phyloP scores from a whole-genome alignment of 2,329 filamentous ascomycete species.

The Lachnellula arida region DNA sequence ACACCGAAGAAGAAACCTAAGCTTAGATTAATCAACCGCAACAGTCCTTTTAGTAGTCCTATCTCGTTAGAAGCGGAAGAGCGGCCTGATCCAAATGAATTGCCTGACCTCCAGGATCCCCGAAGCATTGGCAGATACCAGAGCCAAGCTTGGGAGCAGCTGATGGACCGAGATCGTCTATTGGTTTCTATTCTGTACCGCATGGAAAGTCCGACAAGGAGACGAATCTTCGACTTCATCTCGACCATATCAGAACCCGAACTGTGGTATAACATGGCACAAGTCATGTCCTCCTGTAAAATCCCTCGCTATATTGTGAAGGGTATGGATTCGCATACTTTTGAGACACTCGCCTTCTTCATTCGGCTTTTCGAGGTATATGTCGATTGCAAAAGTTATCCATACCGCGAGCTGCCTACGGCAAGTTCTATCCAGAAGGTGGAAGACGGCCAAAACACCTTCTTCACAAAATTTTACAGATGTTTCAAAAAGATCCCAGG shows the following conservation, averaged over 20 bases:
- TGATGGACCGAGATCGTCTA: slow-evolving; percentile 33
- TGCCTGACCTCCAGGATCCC: slow-evolving; percentile 21
- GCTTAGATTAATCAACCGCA: slow-evolving; percentile 9
- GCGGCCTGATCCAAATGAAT: slow-evolving; percentile 7
- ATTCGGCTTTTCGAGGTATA: slow-evolving; percentile 29
- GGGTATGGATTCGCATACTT: slow-evolving; percentile 14
- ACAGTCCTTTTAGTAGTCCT: slow-evolving; percentile 3
- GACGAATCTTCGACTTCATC: slow-evolving; percentile 12
- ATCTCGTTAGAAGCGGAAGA: background rate
- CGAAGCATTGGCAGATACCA: slow-evolving; percentile 20
- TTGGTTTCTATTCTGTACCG: slow-evolving; percentile 39
- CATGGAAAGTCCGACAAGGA: slow-evolving; percentile 16
- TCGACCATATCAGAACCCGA: slow-evolving; percentile 6
- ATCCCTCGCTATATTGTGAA: background rate
- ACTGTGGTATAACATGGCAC: slow-evolving; percentile 17
- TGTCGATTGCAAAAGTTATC: slow-evolving; percentile 27
- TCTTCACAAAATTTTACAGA: slow-evolving; percentile 3
- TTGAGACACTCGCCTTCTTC: slow-evolving; percentile 11
- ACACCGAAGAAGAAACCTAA: slow-evolving; percentile 15
- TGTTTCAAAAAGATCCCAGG: background rate
- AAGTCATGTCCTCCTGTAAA: slow-evolving; percentile 9
- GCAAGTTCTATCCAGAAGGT: slow-evolving; percentile 19
- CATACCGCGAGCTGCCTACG: slow-evolving; percentile 2
- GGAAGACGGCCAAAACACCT: slow-evolving; percentile 15
- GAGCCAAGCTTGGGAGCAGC: slow-evolving; percentile 17